Evolutionary conservation across 345 rosid genomes (phyloP), one percentile per base, ranked within the genome.

Genomic region (Arabidopsis arenosa): DNA sequence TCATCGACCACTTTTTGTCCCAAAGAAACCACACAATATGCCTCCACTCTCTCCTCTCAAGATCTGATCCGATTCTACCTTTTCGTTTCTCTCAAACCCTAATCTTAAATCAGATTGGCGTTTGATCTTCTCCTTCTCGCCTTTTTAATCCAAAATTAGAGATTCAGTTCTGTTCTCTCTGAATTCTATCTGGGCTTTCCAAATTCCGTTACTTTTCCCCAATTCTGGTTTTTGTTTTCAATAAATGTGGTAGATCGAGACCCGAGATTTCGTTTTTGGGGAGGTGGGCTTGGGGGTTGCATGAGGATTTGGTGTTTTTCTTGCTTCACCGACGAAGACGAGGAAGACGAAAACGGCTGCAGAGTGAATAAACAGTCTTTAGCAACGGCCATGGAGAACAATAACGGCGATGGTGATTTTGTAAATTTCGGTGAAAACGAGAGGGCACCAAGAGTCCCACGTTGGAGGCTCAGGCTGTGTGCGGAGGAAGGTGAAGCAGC

Each of bases 251-350:
- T 75, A 77, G 92, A 89, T 86, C 91, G 84, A 79, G 84, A 82
- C 75, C 66, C 79, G 80, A 83, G 84, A 85, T 84, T 82, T 86
- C 74, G 76, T 6, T 44, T 56, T 51, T 35, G 54, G 23, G 32
- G 51, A 44, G 63, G 66, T 61, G 30, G 11, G 73, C 66, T 76
- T 60, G 10, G 62, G 33, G 61, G 70, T 84, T 95, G 99, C 81
- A 92, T 95, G 97, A 95, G 79, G 93, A 90, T 83, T 84, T 90
- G 92, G 97, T 90, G 91, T 77, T 87, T 86, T 77, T 63, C 81
- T 26, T 90, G 93, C 83, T 90, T 92, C 86, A 76, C 67, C 80
- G 84, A 44, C 17, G 13, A 41, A 23, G 45, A 73, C 37, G 79
- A 75, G 74, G 85, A 79, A 74, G 86, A 79, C 33, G 80, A 76